These are phyloP conservation scores for Solanum pimpinellifolium DNA, from an alignment of 257 asterid species.

Conservation along the genomic window DNA sequence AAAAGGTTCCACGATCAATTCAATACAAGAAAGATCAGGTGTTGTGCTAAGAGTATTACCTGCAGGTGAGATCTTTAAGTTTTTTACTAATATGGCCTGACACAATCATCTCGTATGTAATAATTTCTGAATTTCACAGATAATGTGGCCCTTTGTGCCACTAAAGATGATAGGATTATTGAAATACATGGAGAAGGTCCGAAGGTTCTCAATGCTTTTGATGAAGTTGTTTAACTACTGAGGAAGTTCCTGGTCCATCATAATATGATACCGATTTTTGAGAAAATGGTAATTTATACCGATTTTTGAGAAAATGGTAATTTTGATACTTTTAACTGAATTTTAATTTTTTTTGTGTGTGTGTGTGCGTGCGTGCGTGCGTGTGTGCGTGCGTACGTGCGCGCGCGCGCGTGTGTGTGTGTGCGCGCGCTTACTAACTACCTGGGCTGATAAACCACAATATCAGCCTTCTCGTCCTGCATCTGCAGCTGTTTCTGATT, in stretches of 20 bases:
- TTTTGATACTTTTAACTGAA: conserved; percentile 5
- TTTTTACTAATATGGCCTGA: not conserved
- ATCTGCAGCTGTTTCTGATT: conserved; percentile 15
- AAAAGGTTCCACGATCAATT: conserved; percentile 63
- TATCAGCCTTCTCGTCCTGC: not conserved
- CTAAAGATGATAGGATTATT: conserved; percentile 70
- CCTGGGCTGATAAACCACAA: conserved; percentile 52
- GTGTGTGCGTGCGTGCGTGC: no score
- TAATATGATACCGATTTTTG: conserved; percentile 67
- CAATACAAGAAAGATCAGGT: conserved; percentile 61
- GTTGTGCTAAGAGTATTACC: conserved; percentile 58
- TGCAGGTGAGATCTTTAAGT: conserved; percentile 23
- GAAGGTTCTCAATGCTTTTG: conserved; percentile 71
- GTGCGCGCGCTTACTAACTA: not conserved
- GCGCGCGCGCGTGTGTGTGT: no score
- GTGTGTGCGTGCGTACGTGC: not conserved
- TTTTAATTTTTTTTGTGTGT: not conserved
- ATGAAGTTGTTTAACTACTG: conserved; percentile 63
- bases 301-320: conserved; percentile 71
- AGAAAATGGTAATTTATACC: conserved; percentile 78
- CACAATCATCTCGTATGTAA: not conserved
- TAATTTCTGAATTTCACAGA: conserved; percentile 23
- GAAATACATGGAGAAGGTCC: conserved; percentile 76
- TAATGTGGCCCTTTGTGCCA: conserved; percentile 56
- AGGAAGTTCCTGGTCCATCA: conserved; percentile 85